Conservation (phyloP, 805 yeast genomes). For the Kuraishia capsulata region DNA sequence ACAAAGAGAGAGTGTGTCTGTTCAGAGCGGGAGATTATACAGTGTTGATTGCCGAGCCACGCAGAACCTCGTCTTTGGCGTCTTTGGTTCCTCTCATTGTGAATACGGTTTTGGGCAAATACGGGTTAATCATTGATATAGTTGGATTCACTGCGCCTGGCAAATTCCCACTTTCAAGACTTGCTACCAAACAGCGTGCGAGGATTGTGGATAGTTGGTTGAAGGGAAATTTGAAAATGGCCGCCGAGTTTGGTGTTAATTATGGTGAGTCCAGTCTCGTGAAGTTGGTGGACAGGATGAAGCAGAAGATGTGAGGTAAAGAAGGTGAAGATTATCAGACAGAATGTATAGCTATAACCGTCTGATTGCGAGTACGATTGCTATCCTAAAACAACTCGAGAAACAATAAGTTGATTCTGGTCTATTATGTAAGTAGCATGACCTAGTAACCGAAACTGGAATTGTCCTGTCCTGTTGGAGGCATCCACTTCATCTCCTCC, state of each 20-base stretch:
- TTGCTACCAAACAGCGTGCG: slow-evolving; percentile 72
- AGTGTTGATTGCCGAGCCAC: slow-evolving; percentile 61
- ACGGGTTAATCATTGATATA: slow-evolving; percentile 75
- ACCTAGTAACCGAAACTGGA: no score
- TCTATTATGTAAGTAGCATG: no score
- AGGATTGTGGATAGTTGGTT: slow-evolving; percentile 52
- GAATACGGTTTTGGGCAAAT: slow-evolving; percentile 67
- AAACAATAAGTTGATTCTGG: no score
- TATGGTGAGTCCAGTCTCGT: slow-evolving; percentile 61
- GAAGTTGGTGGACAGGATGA: slow-evolving; percentile 47
- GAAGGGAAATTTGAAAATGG: slow-evolving; percentile 30
- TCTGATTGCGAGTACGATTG: no score
- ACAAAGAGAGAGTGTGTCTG: slow-evolving; percentile 41
- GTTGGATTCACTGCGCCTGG: slow-evolving; percentile 68
- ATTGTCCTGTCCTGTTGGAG: no score
- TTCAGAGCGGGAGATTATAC: slow-evolving; percentile 78
- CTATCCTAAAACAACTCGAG: no score
- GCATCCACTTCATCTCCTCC: slow-evolving; percentile 7
- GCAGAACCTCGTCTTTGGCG: slow-evolving; percentile 43
- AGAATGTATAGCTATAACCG: no score
- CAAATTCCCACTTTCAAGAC: slow-evolving; percentile 57
- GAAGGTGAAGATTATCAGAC: no score
- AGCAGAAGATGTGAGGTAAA: slow-evolving; percentile 19
- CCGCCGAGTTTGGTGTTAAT: slow-evolving; percentile 45
- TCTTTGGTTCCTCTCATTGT: slow-evolving; percentile 79